These are phyloP conservation scores for Calonectria pseudoreteaudii DNA, from an alignment of 2,329 filamentous ascomycete species.

Conservation along the genomic window DNA sequence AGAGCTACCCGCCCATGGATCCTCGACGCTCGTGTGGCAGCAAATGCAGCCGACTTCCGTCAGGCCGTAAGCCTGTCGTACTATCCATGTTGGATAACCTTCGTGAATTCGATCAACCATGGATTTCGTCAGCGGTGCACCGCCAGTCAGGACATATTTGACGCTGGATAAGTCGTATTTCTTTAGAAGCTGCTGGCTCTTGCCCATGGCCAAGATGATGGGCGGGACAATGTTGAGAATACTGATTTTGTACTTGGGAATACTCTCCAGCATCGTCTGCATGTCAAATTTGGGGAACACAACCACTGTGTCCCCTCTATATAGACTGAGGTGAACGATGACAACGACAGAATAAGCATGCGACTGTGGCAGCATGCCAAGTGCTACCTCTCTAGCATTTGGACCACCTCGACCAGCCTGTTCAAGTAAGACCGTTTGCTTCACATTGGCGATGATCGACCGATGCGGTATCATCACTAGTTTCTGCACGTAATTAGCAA, in stretches of 20 bases:
- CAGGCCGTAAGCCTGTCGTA: background rate
- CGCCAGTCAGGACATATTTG: background rate
- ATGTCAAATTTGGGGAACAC: background rate
- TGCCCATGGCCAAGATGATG: background rate
- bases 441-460: background rate
- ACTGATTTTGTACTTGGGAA: background rate
- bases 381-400: background rate
- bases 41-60: background rate
- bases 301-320: background rate
- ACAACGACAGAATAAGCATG: background rate
- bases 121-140: background rate
- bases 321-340: background rate
- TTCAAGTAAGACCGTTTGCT: background rate
- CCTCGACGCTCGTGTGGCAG: background rate
- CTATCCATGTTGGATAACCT: background rate
- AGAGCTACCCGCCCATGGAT: background rate
- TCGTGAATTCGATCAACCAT: background rate
- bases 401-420: background rate
- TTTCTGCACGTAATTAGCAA: background rate
- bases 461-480: background rate
- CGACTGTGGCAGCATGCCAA: background rate
- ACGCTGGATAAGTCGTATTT: background rate
- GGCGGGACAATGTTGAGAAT: background rate
- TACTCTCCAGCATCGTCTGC: background rate
- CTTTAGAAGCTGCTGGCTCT: background rate